phyloP scores from a whole-genome alignment of 2,329 filamentous ascomycete genomes.

The Fusarium sp. region DNA sequence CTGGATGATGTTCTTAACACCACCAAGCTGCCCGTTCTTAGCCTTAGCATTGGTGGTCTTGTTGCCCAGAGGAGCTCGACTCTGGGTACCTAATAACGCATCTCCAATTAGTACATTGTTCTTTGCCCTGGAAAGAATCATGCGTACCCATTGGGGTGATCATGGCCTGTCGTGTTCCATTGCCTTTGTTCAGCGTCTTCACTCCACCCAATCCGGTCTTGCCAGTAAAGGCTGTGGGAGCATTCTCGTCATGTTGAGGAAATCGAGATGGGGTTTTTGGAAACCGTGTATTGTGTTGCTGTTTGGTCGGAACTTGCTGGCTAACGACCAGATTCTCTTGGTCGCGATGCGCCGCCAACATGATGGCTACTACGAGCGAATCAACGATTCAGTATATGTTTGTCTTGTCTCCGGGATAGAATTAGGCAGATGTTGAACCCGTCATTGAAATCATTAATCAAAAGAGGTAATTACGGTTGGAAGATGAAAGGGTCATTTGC shows the following conservation, averaged over 20 bases:
- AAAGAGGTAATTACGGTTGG: constrained; percentile 31
- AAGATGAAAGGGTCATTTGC: constrained; percentile 22
- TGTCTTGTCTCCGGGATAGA: constrained; percentile 6
- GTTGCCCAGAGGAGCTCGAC: constrained; percentile 84
- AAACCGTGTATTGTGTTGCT: constrained; percentile 76
- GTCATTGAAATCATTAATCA: constrained; percentile 24
- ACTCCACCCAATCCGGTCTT: constrained; percentile 59
- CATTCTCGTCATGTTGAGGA: constrained; percentile 86
- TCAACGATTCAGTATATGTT: constrained; percentile 8
- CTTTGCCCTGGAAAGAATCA: not conserved
- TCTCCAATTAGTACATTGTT: constrained; percentile 13
- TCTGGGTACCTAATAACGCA: constrained; percentile 54
- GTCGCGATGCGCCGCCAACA: constrained; percentile 82
- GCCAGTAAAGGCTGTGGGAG: constrained; percentile 51
- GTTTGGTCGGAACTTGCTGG: constrained; percentile 79
- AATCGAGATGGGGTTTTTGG: constrained; percentile 86
- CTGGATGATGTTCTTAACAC: constrained; percentile 66
- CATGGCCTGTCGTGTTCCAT: constrained; percentile 64
- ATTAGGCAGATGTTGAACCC: constrained; percentile 19
- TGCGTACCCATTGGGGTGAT: constrained; percentile 83
- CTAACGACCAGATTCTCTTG: constrained; percentile 87
- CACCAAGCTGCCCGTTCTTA: constrained; percentile 71
- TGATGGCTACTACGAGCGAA: constrained; percentile 49
- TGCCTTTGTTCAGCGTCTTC: constrained; percentile 60
- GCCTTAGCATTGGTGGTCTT: constrained; percentile 97